Evolutionary conservation across 352 stramenopile genomes (phyloP).

Genomic region (Globisporangium okanoganense): DNA sequence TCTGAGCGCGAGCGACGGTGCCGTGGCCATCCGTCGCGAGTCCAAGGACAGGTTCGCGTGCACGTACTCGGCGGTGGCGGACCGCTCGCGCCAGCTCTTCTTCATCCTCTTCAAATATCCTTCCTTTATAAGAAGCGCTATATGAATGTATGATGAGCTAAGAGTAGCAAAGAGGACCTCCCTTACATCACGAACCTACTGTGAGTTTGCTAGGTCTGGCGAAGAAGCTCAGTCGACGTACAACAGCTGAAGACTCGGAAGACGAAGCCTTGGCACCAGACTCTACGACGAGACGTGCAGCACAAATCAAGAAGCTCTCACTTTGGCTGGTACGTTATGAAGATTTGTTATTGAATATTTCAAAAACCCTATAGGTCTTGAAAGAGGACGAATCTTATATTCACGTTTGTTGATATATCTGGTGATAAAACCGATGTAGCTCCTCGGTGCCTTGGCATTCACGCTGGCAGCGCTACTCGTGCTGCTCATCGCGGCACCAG

Average conservation of each 20-base stretch:
- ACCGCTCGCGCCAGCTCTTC: constrained; percentile 52
- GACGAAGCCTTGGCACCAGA: background rate
- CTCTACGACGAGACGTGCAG: background rate
- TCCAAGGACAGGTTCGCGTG: constrained; percentile 32
- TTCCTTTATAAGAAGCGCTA: constrained; percentile 10
- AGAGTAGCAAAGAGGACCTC: background rate
- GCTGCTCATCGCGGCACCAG: constrained; percentile 38
- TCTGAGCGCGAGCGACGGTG: constrained; percentile 23
- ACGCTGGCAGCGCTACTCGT: constrained; percentile 29
- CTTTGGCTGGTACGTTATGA: constrained; percentile 23
- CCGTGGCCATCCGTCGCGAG: constrained; percentile 1
- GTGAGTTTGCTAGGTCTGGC: constrained; percentile 46
- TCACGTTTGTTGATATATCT: background rate
- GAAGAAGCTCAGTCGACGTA: constrained; percentile 27
- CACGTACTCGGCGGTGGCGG: constrained; percentile 45
- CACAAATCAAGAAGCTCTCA: constrained; percentile 11
- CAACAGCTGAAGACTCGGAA: background rate
- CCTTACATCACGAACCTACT: constrained; percentile 29
- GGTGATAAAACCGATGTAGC: constrained; percentile 14
- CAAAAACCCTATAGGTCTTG: background rate
- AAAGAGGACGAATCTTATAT: too few relatives aligned
- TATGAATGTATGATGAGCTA: background rate
- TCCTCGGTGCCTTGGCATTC: constrained; percentile 26
- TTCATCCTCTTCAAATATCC: constrained; percentile 83
- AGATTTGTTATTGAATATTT: too few relatives aligned